Base-by-base conservation (phyloP, 2,329 filamentous ascomycete genomes). In the Pseudocercospora pini-densiflorae region DNA sequence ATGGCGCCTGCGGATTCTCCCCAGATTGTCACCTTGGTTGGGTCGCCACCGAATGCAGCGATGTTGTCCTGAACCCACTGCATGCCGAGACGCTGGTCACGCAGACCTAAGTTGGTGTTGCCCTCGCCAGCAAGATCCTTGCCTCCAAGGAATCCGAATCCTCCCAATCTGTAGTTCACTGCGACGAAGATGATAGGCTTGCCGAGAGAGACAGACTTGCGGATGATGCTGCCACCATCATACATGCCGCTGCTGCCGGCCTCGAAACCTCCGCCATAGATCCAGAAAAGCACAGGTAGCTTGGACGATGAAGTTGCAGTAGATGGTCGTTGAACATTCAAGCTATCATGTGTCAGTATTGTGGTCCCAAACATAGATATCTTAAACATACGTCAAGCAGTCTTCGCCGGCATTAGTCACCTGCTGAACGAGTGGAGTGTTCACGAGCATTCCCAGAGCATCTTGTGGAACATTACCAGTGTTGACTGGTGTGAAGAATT, bases 131-230 rank as follows among this genome's bases (percentile, higher is more conserved):
- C 71, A 10, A 76, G 59, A 40, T 78, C 74, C 47, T 75, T 69
- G 21, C 73, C 72, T 40, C 71, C 75, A 5, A 79, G 70, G 67
- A 77, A 80, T 21, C 78, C 79, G 33, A 75, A 79, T 16, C 72
- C 77, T 9, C 70, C 72, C 1, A 80, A 62, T 36, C 70, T 40
- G 79, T 96, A 94, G 79, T 93, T 94, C 74, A 94, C 88, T 0
- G 89, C 86, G 0, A 94, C 91, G 62, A 89, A 92, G 55, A 96
- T 80, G 68, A 94, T 88, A 0, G 90, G 89, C 78, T 91, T 87
- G 33, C 83, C 83, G 61, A 85, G 71, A 0, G 73, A 69, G 12
- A 85, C 78, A 1, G 83, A 83, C 63, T 79, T 76, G 45, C 70
- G 58, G 12, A 83, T 72, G 12, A 83, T 70, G 6, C 75, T 77